Conservation (phyloP, 2,329 filamentous ascomycete genomes). For the Calonectria hongkongensis region DNA sequence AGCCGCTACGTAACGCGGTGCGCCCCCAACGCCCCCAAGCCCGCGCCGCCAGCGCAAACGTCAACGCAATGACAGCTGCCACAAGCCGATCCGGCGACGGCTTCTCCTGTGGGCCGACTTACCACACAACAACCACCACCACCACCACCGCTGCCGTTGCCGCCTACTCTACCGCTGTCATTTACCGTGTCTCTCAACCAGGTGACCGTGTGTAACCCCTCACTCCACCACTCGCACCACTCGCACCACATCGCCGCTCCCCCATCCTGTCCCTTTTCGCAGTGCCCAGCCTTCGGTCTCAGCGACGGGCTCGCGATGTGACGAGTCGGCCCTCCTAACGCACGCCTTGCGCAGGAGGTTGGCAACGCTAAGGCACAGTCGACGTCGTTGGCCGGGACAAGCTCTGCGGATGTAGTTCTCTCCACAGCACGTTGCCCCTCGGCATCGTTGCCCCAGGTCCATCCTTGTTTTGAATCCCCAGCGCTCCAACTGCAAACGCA, state of each 20-base stretch:
- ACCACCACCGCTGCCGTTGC: constrained; percentile 1
- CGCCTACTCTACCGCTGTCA: constrained; percentile 27
- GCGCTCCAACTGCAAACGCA: constrained; percentile 9
- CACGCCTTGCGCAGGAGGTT: constrained; percentile 4
- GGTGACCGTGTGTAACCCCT: constrained; percentile 19
- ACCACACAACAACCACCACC: constrained; percentile 14
- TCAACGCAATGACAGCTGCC: constrained; percentile 29
- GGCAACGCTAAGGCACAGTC: constrained; percentile 16
- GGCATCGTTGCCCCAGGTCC: constrained; percentile 14
- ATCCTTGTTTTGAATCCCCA: constrained; percentile 29
- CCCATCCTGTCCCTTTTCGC: constrained; percentile 42
- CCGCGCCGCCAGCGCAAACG: constrained; percentile 21
- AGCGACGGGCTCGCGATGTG: constrained; percentile 4
- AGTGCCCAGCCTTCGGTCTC: not conserved
- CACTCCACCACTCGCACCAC: constrained; percentile 37
- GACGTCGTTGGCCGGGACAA: not conserved
- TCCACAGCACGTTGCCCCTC: constrained; percentile 6
- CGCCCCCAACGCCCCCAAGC: not conserved
- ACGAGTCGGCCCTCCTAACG: constrained; percentile 20
- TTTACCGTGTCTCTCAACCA: constrained; percentile 24
- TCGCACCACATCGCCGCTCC: constrained; percentile 3
- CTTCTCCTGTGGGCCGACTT: constrained; percentile 30
- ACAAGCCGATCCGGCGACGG: constrained; percentile 6
- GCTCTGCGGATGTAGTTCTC: constrained; percentile 29
- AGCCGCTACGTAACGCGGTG: constrained; percentile 19